A percentile compares a stretch with the other conserved stretches of the same genome.
Evolutionary conservation across 2,329 filamentous ascomycete species (phyloP).

Genomic region (Phoma sp.): DNA sequence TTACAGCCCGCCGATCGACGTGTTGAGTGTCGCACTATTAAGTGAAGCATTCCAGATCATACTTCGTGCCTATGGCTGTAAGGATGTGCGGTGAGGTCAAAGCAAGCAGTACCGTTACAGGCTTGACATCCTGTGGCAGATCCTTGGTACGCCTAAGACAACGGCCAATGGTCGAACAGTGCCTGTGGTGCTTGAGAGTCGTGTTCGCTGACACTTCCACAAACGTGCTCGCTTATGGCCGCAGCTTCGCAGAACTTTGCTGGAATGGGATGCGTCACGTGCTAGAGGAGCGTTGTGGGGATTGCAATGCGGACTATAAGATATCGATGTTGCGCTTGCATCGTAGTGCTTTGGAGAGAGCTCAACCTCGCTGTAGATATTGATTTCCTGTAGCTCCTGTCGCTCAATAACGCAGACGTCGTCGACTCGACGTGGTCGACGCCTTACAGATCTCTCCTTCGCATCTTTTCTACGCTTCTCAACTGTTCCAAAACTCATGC

Average conservation of each 20-base stretch:
- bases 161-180: neutral
- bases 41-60: neutral
- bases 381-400: neutral
- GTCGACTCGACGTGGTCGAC: neutral
- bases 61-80: neutral
- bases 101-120: neutral
- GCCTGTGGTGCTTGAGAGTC: neutral
- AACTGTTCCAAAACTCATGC: neutral
- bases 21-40: neutral
- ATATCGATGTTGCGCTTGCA: neutral
- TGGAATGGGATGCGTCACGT: constrained; percentile 13
- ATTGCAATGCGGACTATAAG: constrained; percentile 6
- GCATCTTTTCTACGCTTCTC: neutral
- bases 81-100: neutral
- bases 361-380: neutral
- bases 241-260: constrained; percentile 15
- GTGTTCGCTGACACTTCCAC: constrained; percentile 4
- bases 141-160: neutral
- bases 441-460: too few species aligned
- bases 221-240: constrained; percentile 6
- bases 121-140: neutral
- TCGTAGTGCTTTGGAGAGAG: too few species aligned
- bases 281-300: constrained; percentile 2
- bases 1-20: too few species aligned
- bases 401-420: neutral